Conservation (phyloP, 306 rosid species). For the Lupinus albus region DNA sequence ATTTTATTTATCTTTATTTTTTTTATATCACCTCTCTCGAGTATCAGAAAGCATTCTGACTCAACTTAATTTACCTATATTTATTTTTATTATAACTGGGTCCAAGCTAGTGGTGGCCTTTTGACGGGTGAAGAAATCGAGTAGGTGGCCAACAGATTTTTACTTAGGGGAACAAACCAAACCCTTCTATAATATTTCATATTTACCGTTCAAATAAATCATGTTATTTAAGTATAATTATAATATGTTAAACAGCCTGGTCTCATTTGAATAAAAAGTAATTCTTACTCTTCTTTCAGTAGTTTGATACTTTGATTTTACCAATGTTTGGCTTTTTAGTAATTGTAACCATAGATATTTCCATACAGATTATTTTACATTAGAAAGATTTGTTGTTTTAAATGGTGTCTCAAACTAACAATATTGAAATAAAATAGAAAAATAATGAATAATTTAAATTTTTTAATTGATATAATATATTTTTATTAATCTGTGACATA, state of each 20-base stretch:
- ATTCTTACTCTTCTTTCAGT: constrained; percentile 43
- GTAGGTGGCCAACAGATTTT: constrained; percentile 90
- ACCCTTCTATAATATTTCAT: constrained; percentile 46
- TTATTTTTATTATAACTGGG: constrained; percentile 8
- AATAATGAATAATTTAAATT: too few species aligned
- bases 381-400: too few species aligned
- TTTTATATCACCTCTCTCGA: too few species aligned
- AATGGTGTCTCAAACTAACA: too few species aligned
- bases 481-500: too few species aligned
- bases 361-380: too few species aligned
- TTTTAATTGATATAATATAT: too few species aligned
- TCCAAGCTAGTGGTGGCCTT: constrained; percentile 49
- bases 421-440: too few species aligned
- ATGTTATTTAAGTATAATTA: constrained; percentile 37
- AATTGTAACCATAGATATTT: too few species aligned
- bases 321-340: constrained; percentile 37
- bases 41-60: too few species aligned
- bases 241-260: constrained; percentile 31
- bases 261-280: constrained; percentile 55
- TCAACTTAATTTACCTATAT: too few species aligned
- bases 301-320: constrained; percentile 33
- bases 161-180: constrained; percentile 71
- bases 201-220: constrained; percentile 39
- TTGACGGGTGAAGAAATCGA: constrained; percentile 77
- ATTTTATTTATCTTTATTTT: too few species aligned